These are phyloP conservation scores for Waltiozyma solani DNA, from an alignment of 1,139 yeast genomes.

Conservation along the genomic window DNA sequence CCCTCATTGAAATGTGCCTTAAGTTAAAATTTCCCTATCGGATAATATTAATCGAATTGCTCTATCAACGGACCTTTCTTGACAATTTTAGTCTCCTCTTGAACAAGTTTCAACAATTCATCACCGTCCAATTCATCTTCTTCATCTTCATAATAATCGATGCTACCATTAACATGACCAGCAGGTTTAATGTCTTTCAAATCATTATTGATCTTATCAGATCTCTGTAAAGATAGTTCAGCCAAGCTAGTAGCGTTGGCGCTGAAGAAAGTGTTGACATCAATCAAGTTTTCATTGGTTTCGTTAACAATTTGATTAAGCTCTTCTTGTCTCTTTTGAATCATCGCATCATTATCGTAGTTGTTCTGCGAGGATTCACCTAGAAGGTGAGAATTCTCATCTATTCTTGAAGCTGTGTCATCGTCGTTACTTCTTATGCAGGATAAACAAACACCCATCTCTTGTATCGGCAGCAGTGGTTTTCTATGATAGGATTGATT, in stretches of 20 bases:
- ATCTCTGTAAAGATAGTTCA: background rate
- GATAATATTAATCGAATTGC: slow-evolving; percentile 9
- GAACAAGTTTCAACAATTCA: slow-evolving; percentile 8
- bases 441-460: slow-evolving; percentile 43
- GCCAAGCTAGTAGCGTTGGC: slow-evolving; percentile 3
- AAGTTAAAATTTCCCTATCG: too few species aligned
- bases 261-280: slow-evolving; percentile 16
- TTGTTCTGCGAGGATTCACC: slow-evolving; percentile 5
- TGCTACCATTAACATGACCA: background rate
- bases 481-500: background rate
- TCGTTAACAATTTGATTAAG: slow-evolving; percentile 27
- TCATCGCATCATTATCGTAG: slow-evolving; percentile 5
- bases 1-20: too few species aligned
- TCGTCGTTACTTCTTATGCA: slow-evolving; percentile 32
- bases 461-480: background rate
- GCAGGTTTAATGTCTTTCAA: background rate
- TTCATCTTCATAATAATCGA: slow-evolving; percentile 3
- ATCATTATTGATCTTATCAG: background rate
- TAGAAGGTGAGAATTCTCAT: slow-evolving; percentile 5
- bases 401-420: slow-evolving; percentile 16
- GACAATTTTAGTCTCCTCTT: slow-evolving; percentile 5
- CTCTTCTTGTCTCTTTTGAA: slow-evolving; percentile 24
- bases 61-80: slow-evolving; percentile 13
- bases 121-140: slow-evolving; percentile 1
- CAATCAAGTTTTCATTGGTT: slow-evolving; percentile 25